Base-by-base conservation (phyloP, 345 rosid genomes). In the Arabidopsis arenosa region DNA sequence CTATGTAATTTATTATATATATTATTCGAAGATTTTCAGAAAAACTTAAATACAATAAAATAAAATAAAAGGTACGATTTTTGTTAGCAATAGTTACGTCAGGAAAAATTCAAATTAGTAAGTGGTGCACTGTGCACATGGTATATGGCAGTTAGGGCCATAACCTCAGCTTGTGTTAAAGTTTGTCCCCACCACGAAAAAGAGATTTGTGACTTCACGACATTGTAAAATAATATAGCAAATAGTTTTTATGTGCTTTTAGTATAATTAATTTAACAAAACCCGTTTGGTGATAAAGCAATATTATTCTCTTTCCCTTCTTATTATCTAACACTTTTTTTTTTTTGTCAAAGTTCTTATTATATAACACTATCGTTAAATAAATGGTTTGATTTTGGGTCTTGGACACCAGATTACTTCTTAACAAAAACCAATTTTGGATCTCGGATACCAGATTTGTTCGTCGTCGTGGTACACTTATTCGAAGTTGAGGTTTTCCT, bases 131-230 rank as follows among this genome's bases (percentile, higher is more conserved):
- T 74, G 60, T 66, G 73, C 80, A 71, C 76, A 77, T 71, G 80
- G 55, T 71, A 77, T 51, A 18, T 71, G 80, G 76, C 73, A 77
- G 80, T 77, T 77, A 77, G 62, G 80, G 80, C 80, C 80, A 77
- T 77, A 71, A 77, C 68, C 73, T 77, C 80, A 77, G 63, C 80
- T 40, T 70, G 75, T 76, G 65, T 58, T 67, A 62, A 76, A 70
- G 80, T 76, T 64, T 65, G 80, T 58, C 77, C 76, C 80, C 73
- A 77, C 80, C 80, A 75, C 66, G 68, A 39, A 65, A 77, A 71
- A 71, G 72, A 65, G 66, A 71, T 77, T 77, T 72, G 68, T 77
- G 80, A 77, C 66, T 77, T 70, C 72, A 77, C 70, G 39, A 63
- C 36, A 45, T 51, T 44, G 43, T 40, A 15, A 52, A 54, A 70